Base-by-base conservation (phyloP, 768 basidiomycete species). In the Trametopsis cervina region DNA sequence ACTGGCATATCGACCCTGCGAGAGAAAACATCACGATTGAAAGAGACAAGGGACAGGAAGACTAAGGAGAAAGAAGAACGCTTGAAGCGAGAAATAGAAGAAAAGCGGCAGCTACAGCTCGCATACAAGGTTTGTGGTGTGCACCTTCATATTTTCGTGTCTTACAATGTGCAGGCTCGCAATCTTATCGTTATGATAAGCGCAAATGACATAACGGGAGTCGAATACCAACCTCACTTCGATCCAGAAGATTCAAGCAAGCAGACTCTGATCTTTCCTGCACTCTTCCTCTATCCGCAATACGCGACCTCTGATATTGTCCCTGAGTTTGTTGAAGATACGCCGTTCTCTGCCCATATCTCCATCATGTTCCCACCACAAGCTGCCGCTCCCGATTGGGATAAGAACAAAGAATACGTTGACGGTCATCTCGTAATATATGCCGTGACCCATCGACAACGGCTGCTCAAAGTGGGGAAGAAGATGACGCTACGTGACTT, bases 201-300 rank as follows among this genome's bases (percentile, higher is more conserved):
- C 47, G 73, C 75, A 17, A 73, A 76, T 23, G 65, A 59, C 21
- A 71, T 74, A 23, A 68, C 72, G 33, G 69, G 69, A 44, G 80
- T 76, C 57, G 79, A 79, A 5, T 82, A 78, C 59, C 65, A 67
- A 43, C 81, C 88, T 6, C 75, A 77, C 47, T 85, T 85, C 57
- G 83, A 86, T 59, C 61, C 75, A 2, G 80, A 84, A 52, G 85
- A 83, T 65, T 61, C 78, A 48, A 68, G 79, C 48, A 54, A 73
- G 55, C 61, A 64, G 52, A 81, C 80, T 0, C 74, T 95, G 11
- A 65, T 95, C 52, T 63, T 96, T 61, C 95, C 96, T 2, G 83
- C 86, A 36, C 89, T 96, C 71, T 86, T 98, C 66, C 74, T 97
- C 51, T 96, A 97, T 65, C 96, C 96, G 4, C 84, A 91, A 62